phyloP scores from a whole-genome alignment of 1,284 basidiomycete species.

The Pseudozyma flocculosa region DNA sequence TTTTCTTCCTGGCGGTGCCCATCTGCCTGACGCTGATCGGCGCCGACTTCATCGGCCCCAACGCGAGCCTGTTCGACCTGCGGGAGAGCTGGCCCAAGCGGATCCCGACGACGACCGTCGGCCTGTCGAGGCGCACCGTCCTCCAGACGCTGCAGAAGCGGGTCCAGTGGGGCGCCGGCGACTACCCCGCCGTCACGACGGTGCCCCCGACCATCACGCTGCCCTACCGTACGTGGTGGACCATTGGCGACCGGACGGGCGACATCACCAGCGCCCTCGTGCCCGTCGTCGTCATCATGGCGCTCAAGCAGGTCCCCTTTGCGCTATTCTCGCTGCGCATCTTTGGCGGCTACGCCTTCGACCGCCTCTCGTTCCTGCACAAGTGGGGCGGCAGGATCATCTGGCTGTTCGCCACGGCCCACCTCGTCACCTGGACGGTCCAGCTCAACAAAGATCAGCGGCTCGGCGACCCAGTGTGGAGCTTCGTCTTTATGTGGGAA shows the following conservation, averaged over 20 bases:
- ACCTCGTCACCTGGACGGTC: slow-evolving; percentile 74
- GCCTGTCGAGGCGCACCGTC: slow-evolving; percentile 14
- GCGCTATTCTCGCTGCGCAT: slow-evolving; percentile 74
- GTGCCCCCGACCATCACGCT: slow-evolving; percentile 63
- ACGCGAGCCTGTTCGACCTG: slow-evolving; percentile 55
- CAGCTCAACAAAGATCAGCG: slow-evolving; percentile 66
- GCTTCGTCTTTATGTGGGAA: slow-evolving; percentile 68
- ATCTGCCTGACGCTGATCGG: slow-evolving; percentile 63
- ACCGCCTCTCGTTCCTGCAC: slow-evolving; percentile 74
- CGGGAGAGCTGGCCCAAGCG: slow-evolving; percentile 33
- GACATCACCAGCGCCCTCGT: slow-evolving; percentile 76
- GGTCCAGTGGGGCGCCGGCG: slow-evolving; percentile 49
- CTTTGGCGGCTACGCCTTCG: slow-evolving; percentile 71
- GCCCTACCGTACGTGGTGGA: slow-evolving; percentile 76
- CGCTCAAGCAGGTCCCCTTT: slow-evolving; percentile 78
- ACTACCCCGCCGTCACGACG: slow-evolving; percentile 39
- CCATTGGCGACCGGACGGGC: slow-evolving; percentile 71
- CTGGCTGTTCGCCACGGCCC: slow-evolving; percentile 70
- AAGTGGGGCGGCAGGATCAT: slow-evolving; percentile 73
- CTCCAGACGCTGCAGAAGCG: slow-evolving; percentile 14
- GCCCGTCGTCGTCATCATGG: slow-evolving; percentile 74
- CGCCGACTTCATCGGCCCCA: slow-evolving; percentile 73
- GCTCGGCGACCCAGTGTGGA: slow-evolving; percentile 65
- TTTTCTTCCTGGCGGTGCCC: slow-evolving; percentile 43
- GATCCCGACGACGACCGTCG: slow-evolving; percentile 16